phyloP scores from a whole-genome alignment of 2,329 filamentous ascomycete genomes.

The Aureobasidium sp. region DNA sequence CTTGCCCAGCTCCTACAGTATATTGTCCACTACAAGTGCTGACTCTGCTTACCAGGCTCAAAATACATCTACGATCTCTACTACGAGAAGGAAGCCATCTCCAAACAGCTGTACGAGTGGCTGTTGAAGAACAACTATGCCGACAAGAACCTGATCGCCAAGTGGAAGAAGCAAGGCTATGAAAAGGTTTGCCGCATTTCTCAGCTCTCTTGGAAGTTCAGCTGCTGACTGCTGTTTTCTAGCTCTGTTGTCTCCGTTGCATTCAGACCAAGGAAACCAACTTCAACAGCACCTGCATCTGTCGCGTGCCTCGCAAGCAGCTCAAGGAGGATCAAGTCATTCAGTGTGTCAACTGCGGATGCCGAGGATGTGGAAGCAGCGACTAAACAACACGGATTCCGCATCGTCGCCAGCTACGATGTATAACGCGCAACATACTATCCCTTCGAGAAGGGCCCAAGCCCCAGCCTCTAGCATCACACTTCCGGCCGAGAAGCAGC shows the following conservation, averaged over 20 bases:
- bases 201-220: neutral
- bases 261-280: constrained; percentile 99
- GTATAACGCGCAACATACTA: neutral
- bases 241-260: constrained; percentile 90
- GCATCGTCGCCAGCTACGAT: neutral
- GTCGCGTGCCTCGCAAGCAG: constrained; percentile 81
- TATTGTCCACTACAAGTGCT: constrained; percentile 9
- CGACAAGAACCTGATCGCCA: constrained; percentile 90
- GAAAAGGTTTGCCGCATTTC: constrained; percentile 63
- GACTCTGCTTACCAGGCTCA: constrained; percentile 37
- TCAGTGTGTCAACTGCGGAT: constrained; percentile 92
- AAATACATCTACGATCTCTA: constrained; percentile 97
- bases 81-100: constrained; percentile 95
- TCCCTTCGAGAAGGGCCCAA: neutral
- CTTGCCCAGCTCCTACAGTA: neutral
- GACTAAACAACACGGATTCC: constrained; percentile 43
- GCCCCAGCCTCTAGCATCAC: neutral
- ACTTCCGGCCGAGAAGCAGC: neutral
- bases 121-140: constrained; percentile 94
- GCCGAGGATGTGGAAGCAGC: constrained; percentile 77
- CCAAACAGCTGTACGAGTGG: constrained; percentile 87
- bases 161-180: constrained; percentile 99
- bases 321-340: constrained; percentile 85
- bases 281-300: constrained; percentile 96
- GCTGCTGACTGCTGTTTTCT: constrained; percentile 14